Base-by-base conservation (phyloP, 2,329 filamentous ascomycete species). In the Phialocephala sp. region DNA sequence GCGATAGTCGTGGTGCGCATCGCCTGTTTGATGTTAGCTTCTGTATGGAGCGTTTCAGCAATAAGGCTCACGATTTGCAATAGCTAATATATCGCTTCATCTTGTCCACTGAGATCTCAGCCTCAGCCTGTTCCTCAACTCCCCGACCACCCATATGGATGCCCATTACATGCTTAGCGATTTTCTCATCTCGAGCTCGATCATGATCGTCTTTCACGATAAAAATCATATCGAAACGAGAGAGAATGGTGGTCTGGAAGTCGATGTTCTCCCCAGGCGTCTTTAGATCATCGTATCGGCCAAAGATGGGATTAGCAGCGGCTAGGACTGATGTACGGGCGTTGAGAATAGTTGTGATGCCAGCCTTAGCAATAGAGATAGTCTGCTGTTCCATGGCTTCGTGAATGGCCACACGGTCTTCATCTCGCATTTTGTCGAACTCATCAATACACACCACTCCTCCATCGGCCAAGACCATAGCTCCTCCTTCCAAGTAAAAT, bases 381-480 rank as follows among this genome's bases (percentile, higher is more conserved):
- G 95, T 99, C 79, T 99, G 95, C 81, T 99, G 95, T 78, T 99
- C 95, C 95, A 99, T 99, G 65, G 95, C 95, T 85, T 99, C 95
- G 84, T 99, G 95, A 71, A 99, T 99, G 1, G 95, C 95, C 8
- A 98, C 95, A 72, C 95, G 87, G 74, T 99, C 95, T 78, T 99
- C 95, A 76, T 99, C 95, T 68, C 95, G 87, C 95, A 99, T 99
- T 84, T 99, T 99, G 82, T 99, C 95, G 76, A 99, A 99, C 80
- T 99, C 95, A 76, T 99, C 95, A 73, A 99, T 99, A 79, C 95
- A 98, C 11, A 98, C 95, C 0, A 98, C 94, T 73, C 95, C 95
- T 2, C 94, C 94, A 72, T 99, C 95, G 4, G 95, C 95, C 20
- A 99, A 87, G 3, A 99, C 95, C 95, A 99, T 98, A 37, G 95